A percentile compares a stretch with the other conserved stretches of the same genome.
These are phyloP conservation scores for Thuja plicata DNA, from an alignment of 83 land plant genomes.

Conservation along the genomic window DNA sequence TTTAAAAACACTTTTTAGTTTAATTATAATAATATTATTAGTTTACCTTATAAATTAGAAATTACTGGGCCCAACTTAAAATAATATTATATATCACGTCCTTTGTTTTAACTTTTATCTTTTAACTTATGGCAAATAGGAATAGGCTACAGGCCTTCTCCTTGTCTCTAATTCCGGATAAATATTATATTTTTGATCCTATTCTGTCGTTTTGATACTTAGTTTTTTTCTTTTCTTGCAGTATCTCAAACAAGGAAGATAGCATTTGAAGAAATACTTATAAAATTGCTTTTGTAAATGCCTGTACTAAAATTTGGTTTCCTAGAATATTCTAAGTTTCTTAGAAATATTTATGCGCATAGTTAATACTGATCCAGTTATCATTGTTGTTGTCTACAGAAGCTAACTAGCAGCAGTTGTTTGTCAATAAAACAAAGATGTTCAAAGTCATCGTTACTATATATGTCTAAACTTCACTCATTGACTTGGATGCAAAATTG, in stretches of 20 bases:
- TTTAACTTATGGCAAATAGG: too few relatives aligned
- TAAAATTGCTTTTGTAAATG: not conserved
- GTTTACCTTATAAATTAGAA: too few relatives aligned
- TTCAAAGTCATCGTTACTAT: not conserved
- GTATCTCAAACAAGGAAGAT: not conserved
- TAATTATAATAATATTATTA: too few relatives aligned
- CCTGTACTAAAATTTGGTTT: too few relatives aligned
- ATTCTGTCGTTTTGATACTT: not conserved
- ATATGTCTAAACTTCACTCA: not conserved
- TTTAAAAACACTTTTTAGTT: too few relatives aligned
- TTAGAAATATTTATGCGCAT: not conserved
- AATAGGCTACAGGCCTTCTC: too few relatives aligned
- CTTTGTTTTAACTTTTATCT: too few relatives aligned
- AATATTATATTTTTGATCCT: not conserved
- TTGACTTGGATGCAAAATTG: not conserved
- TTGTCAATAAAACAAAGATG: not conserved
- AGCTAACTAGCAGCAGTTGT: not conserved
- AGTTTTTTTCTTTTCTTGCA: not conserved
- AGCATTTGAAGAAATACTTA: not conserved
- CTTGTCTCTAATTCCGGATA: too few relatives aligned
- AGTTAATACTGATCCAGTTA: not conserved
- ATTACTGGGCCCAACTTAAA: too few relatives aligned
- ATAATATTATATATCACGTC: too few relatives aligned
- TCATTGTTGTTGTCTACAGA: not conserved
- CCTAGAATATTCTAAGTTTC: not conserved